These are phyloP conservation scores for Mariannaea sp. DNA, from an alignment of 2,329 filamentous ascomycete species.

Conservation along the genomic window DNA sequence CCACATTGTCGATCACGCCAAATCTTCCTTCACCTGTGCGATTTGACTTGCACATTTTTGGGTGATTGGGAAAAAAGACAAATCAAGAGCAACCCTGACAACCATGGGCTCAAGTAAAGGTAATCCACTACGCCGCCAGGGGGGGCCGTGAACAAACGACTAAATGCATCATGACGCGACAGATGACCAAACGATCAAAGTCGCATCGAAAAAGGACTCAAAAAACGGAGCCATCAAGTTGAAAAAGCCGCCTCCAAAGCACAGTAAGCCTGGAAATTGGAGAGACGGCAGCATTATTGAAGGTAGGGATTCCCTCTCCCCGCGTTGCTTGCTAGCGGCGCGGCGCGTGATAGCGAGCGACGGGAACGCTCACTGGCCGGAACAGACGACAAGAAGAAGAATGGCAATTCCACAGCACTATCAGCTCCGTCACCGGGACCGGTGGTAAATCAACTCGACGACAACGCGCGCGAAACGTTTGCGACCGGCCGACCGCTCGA, in stretches of 20 bases:
- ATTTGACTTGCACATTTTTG: neutral
- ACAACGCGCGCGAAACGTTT: constrained; percentile 78
- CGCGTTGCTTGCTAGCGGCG: too few species aligned
- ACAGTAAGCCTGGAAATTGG: constrained; percentile 72
- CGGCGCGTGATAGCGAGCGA: constrained; percentile 1
- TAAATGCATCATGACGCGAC: constrained; percentile 41
- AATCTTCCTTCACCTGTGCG: neutral
- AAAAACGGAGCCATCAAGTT: constrained; percentile 63
- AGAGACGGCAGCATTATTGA: constrained; percentile 68
- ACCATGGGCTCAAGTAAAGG: constrained; percentile 40
- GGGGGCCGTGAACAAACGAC: constrained; percentile 15
- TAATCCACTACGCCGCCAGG: constrained; percentile 28
- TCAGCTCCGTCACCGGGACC: constrained; percentile 57
- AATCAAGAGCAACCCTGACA: neutral
- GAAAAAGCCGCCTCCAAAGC: constrained; percentile 66
- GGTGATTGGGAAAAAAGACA: neutral
- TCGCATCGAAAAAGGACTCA: constrained; percentile 60
- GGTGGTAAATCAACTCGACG: constrained; percentile 72
- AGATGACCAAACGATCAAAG: constrained; percentile 66
- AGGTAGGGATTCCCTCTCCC: constrained; percentile 51
- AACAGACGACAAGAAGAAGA: constrained; percentile 61
- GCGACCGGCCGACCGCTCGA: constrained; percentile 80
- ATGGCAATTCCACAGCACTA: constrained; percentile 48
- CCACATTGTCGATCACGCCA: neutral
- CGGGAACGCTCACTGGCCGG: constrained; percentile 10